Conservation (phyloP, 768 basidiomycete species). For the Rhizopogon vinicolor region DNA sequence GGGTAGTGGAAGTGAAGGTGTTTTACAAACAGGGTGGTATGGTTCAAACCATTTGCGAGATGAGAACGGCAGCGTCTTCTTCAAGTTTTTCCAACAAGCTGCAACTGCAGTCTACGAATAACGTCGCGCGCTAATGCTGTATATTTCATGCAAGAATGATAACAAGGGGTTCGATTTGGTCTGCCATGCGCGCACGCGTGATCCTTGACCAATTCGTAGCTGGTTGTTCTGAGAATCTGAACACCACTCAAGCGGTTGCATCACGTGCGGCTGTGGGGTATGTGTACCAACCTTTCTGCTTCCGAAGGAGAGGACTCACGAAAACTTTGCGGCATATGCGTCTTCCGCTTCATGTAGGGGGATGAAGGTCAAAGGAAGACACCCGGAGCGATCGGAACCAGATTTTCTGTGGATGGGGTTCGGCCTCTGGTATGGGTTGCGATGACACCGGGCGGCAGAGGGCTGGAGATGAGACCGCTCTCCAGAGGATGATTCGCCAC, state of each 20-base stretch:
- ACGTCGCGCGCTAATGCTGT: not conserved
- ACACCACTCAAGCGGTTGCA: not conserved
- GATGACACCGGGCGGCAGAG: not conserved
- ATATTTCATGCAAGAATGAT: too few species aligned
- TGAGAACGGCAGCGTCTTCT: not conserved
- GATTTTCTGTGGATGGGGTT: not conserved
- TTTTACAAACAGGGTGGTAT: too few species aligned
- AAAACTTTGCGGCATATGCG: slow-evolving; percentile 21
- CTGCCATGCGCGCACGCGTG: too few species aligned
- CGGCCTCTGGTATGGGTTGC: not conserved
- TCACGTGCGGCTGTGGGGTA: not conserved
- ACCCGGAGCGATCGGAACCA: not conserved
- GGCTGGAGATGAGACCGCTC: not conserved
- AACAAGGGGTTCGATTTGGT: not conserved
- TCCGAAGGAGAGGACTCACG: slow-evolving; percentile 8
- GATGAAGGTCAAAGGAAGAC: slow-evolving; percentile 18
- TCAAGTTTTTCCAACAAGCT: too few species aligned
- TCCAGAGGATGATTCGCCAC: not conserved
- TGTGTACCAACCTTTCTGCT: not conserved
- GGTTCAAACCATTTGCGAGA: not conserved
- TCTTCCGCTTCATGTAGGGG: slow-evolving; percentile 23
- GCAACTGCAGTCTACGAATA: too few species aligned
- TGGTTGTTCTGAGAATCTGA: not conserved
- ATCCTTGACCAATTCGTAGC: not conserved
- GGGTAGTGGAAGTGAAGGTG: too few species aligned